Conservation (phyloP, 2,329 filamentous ascomycete species). For the Botrytis squamosa region DNA sequence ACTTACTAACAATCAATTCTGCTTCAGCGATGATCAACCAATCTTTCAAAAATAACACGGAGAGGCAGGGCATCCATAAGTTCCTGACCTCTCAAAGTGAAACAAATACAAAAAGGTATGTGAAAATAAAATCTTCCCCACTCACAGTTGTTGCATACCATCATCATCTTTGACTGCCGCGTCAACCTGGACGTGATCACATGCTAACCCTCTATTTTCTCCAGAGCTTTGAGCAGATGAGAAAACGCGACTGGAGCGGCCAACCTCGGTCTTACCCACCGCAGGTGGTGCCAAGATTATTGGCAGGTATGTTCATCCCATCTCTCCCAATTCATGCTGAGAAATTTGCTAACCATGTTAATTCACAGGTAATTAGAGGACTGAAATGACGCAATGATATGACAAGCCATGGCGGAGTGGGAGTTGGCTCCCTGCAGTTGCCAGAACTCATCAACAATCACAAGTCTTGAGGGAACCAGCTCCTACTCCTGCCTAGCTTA, state of each 20-base stretch:
- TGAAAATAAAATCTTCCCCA: not conserved
- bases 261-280: not conserved
- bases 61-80: not conserved
- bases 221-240: not conserved
- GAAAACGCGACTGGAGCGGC: no score
- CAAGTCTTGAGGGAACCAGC: not conserved
- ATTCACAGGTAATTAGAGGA: not conserved
- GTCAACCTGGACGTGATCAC: not conserved
- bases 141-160: no score
- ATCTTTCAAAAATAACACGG: not conserved
- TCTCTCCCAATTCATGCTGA: not conserved
- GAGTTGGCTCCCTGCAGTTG: not conserved
- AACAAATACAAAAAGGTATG: not conserved
- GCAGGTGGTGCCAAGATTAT: not conserved
- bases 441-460: no score
- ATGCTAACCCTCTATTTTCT: not conserved
- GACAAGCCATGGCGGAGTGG: not conserved
- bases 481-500: not conserved
- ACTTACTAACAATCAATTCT: not conserved
- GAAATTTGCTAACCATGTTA: not conserved
- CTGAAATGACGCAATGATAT: not conserved
- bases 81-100: slow-evolving; percentile 3
- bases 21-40: not conserved
- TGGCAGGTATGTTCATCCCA: not conserved
- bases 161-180: not conserved